Evolutionary conservation across 495 filamentous ascomycete genomes (phyloP), one percentile per base, ranked within the genome.

Genomic region (Hypoxylon perforatum): DNA sequence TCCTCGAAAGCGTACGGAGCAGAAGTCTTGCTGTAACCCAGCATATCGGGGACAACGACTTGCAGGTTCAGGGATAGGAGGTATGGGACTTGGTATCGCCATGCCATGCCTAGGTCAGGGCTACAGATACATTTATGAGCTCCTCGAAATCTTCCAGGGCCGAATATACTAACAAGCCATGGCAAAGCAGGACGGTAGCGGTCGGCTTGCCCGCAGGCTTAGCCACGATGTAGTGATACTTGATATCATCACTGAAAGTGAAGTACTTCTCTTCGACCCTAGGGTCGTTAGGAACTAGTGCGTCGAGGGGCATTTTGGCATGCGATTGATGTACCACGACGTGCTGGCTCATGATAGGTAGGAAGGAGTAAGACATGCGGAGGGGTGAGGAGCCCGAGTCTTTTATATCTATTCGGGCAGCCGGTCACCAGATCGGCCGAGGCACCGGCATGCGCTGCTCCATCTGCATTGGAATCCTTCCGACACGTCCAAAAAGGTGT

Each of bases 41-140:
- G 85, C 77, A 91, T 85, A 73, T 96, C 91, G 3, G 92, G 90
- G 12, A 85, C 90, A 39, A 96, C 84, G 36, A 95, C 89, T 38
- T 88, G 83, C 46, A 92, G 81, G 8, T 88, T 88, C 72, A 87
- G 78, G 12, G 87, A 80, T 3, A 90, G 63, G n/a, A 96, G 80
- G 75, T 86, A 78, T 7, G 92, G 92, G 71, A 97, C 92, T 75
- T 96, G 91, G 76, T 89, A 87, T 53, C 93, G 87, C 92, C 92
- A 94, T 75, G 84, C 88, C 69, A 89, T 82, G 17, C 85, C 85
- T 22, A 91, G 65, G 74, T 94, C 90, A 1, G 76, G 91, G 87
- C 72, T 75, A 22, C 14, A 7, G 57, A 50, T 3, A 39, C 73
- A 81, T 91, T 57, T 87, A 87, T 56, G 1, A 69, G 57, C 51